These are phyloP conservation scores for Pilatotrama ljubarskyi DNA, from an alignment of 768 basidiomycete species.

Conservation along the genomic window DNA sequence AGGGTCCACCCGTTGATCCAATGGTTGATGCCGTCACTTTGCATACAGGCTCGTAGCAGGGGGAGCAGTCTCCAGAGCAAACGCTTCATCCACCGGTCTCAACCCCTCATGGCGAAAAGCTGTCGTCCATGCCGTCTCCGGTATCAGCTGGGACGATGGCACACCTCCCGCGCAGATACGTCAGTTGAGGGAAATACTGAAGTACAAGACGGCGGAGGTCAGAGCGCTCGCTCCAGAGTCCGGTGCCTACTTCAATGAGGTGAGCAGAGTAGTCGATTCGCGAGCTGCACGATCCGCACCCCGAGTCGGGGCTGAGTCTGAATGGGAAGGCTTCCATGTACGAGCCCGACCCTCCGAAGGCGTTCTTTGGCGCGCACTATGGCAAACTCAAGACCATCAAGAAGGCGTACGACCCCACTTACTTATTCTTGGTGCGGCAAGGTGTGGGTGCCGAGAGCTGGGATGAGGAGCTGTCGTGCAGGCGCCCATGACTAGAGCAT, in stretches of 20 bases:
- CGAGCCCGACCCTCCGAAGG: slow-evolving; percentile 40
- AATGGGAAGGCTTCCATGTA: slow-evolving; percentile 41
- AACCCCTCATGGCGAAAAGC: neutral
- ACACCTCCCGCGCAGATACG: neutral
- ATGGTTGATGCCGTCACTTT: neutral
- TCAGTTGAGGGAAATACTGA: neutral
- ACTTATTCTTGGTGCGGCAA: slow-evolving; percentile 43
- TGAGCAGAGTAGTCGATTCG: slow-evolving; percentile 24
- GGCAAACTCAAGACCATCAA: slow-evolving; percentile 43
- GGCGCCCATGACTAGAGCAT: neutral
- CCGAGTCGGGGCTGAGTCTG: neutral
- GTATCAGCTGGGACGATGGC: neutral
- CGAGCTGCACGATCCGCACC: neutral
- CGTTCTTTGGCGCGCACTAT: slow-evolving; percentile 51
- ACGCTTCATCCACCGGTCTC: neutral
- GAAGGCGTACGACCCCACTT: slow-evolving; percentile 42
- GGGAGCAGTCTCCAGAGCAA: neutral
- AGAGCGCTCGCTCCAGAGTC: slow-evolving; percentile 32
- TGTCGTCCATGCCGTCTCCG: neutral
- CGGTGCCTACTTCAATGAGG: slow-evolving; percentile 52
- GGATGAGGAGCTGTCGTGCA: slow-evolving; percentile 35
- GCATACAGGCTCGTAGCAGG: neutral
- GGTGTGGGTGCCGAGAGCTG: slow-evolving; percentile 56
- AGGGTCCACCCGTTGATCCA: neutral
- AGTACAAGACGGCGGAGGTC: slow-evolving; percentile 1